These are phyloP conservation scores for Candida maris DNA, from an alignment of 805 yeast species.

Conservation along the genomic window DNA sequence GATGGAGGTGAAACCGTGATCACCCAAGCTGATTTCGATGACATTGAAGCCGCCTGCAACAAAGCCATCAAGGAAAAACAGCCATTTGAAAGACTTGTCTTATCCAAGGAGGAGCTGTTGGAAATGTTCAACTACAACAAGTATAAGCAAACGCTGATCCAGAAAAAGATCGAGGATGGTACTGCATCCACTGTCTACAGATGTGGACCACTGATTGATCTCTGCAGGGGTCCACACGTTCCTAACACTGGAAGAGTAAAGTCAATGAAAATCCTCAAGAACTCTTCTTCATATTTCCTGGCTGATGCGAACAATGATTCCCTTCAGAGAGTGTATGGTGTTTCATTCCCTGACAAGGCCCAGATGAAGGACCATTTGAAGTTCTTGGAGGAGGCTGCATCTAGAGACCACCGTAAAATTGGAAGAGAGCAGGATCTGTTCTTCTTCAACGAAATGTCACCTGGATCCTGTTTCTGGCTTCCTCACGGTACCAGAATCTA, in stretches of 20 bases:
- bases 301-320: slow-evolving; percentile 94
- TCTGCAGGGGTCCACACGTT: slow-evolving; percentile 96
- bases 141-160: slow-evolving; percentile 85
- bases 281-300: slow-evolving; percentile 92
- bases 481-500: slow-evolving; percentile 99
- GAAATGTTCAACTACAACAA: slow-evolving; percentile 94
- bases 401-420: slow-evolving; percentile 93
- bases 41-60: slow-evolving; percentile 81
- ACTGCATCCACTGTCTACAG: slow-evolving; percentile 95
- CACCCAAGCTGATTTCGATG: slow-evolving; percentile 76
- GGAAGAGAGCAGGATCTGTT: slow-evolving; percentile 96
- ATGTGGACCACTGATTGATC: slow-evolving; percentile 95
- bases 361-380: slow-evolving; percentile 91
- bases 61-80: slow-evolving; percentile 93
- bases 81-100: slow-evolving; percentile 86
- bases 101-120: slow-evolving; percentile 87
- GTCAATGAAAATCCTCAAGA: slow-evolving; percentile 89
- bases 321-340: slow-evolving; percentile 95
- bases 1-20: slow-evolving; percentile 72
- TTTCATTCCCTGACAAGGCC: slow-evolving; percentile 97
- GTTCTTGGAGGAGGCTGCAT: slow-evolving; percentile 92
- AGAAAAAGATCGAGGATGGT: slow-evolving; percentile 90
- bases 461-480: slow-evolving; percentile 98
- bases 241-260: slow-evolving; percentile 97
- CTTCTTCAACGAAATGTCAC: slow-evolving; percentile 93